Conservation (phyloP, 352 stramenopile species). For the Detonula confervacea region DNA sequence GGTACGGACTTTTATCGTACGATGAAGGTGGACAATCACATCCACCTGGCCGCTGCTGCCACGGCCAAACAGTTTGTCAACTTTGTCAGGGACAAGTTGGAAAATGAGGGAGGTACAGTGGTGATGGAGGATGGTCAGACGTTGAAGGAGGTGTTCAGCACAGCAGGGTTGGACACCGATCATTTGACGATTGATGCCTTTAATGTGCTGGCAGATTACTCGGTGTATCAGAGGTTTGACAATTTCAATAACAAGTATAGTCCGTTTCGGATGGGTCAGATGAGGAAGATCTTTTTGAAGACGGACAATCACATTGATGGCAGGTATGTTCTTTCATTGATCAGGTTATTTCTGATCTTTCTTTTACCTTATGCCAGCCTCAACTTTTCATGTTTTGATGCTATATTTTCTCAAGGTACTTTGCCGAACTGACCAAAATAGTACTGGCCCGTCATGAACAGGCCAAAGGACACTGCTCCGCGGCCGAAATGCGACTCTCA, state of each 20-base stretch:
- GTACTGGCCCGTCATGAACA: constrained; percentile 81
- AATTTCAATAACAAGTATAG: constrained; percentile 99
- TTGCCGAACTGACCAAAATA: constrained; percentile 96
- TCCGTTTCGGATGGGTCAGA: constrained; percentile 89
- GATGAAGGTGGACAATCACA: constrained; percentile 98
- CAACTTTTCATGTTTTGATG: no score
- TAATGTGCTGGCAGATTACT: constrained; percentile 99
- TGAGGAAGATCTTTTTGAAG: constrained; percentile 99
- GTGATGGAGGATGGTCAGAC: constrained; percentile 96
- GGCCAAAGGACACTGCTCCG: constrained; percentile 81
- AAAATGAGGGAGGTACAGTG: constrained; percentile 91
- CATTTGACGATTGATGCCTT: constrained; percentile 98
- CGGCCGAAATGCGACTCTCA: constrained; percentile 77
- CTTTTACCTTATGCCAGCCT: no score
- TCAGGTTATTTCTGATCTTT: not conserved
- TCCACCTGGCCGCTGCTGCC: constrained; percentile 90
- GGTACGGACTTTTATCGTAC: constrained; percentile 99
- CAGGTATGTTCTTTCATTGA: constrained; percentile 73
- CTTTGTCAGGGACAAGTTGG: constrained; percentile 83
- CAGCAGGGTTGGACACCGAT: constrained; percentile 92
- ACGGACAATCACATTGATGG: constrained; percentile 97
- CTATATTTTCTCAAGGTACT: no score
- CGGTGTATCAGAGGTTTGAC: constrained; percentile 97
- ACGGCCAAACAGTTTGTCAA: constrained; percentile 84
- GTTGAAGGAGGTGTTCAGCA: constrained; percentile 89